Evolutionary conservation across 2,329 filamentous ascomycete species (phyloP).

Genomic region (Nothopassalora personata): DNA sequence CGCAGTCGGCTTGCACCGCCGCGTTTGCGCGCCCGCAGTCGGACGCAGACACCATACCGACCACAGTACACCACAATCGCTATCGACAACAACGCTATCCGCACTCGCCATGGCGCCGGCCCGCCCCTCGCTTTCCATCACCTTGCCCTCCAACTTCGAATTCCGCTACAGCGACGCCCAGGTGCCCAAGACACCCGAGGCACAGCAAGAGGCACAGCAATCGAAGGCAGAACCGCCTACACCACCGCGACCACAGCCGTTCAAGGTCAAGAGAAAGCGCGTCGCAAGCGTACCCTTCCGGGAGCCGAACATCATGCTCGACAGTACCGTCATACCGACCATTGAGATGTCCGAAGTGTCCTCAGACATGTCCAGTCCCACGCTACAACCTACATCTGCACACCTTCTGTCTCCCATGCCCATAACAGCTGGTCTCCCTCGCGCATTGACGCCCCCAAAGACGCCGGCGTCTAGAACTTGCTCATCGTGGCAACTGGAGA

Average conservation of each 20-base stretch:
- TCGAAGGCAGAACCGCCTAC: slow-evolving; percentile 36
- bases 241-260: slow-evolving; percentile 43
- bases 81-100: background rate
- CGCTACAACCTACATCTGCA: slow-evolving; percentile 26
- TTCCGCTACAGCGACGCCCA: slow-evolving; percentile 42
- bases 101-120: slow-evolving; percentile 31
- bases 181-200: slow-evolving; percentile 42
- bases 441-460: slow-evolving; percentile 44
- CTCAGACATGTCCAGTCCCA: slow-evolving; percentile 25
- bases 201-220: slow-evolving; percentile 22
- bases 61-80: slow-evolving; percentile 1
- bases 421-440: slow-evolving; percentile 23
- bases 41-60: background rate
- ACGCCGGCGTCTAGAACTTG: slow-evolving; percentile 38
- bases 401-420: slow-evolving; percentile 42
- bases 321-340: slow-evolving; percentile 40
- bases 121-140: slow-evolving; percentile 45
- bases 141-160: slow-evolving; percentile 47
- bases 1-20: background rate
- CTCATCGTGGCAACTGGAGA: slow-evolving; percentile 21
- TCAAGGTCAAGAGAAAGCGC: slow-evolving; percentile 46
- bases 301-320: slow-evolving; percentile 21
- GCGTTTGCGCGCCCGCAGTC: background rate
- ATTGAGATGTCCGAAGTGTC: slow-evolving; percentile 44
- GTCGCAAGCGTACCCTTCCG: slow-evolving; percentile 24